Conservation (phyloP, 805 yeast genomes). For the Ogataea pini region DNA sequence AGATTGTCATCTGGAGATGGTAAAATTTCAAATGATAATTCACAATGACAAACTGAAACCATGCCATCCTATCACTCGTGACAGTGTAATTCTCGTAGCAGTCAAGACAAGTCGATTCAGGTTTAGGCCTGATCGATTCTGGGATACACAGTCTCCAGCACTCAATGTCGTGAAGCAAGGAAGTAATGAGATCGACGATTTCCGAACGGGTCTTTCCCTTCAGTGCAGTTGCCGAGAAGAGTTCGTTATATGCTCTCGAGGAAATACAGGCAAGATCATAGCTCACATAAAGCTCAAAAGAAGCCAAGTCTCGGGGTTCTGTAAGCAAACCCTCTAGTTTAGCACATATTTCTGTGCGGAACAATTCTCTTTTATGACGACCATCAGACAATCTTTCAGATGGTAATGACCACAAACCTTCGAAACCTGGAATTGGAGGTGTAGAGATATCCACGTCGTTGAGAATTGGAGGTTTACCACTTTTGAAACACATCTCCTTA, state of each 20-base stretch:
- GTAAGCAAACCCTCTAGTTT: constrained; percentile 12
- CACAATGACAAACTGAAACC: constrained; percentile 16
- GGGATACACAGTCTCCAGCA: constrained; percentile 34
- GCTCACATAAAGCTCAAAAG: constrained; percentile 19
- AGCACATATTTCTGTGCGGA: constrained; percentile 7
- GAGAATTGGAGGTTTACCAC: constrained; percentile 52
- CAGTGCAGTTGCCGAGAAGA: constrained; percentile 34
- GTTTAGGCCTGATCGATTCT: constrained; percentile 23
- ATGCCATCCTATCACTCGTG: not conserved
- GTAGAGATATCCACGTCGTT: constrained; percentile 42
- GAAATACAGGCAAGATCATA: constrained; percentile 29
- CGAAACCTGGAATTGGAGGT: constrained; percentile 29
- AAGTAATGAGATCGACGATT: constrained; percentile 13
- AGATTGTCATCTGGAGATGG: constrained; percentile 29
- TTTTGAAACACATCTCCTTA: constrained; percentile 42
- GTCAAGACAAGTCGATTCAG: constrained; percentile 11
- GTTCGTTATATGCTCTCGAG: constrained; percentile 28
- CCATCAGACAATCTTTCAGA: constrained; percentile 12
- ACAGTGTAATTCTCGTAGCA: not conserved
- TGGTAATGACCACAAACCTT: constrained; percentile 25
- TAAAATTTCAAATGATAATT: constrained; percentile 29
- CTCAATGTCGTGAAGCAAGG: constrained; percentile 28
- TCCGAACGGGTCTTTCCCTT: constrained; percentile 20
- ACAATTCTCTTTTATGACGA: constrained; percentile 16
- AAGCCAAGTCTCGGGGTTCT: not conserved